phyloP scores from a whole-genome alignment of 495 filamentous ascomycete species.

The Aspergillus sclerotiicarbonarius region DNA sequence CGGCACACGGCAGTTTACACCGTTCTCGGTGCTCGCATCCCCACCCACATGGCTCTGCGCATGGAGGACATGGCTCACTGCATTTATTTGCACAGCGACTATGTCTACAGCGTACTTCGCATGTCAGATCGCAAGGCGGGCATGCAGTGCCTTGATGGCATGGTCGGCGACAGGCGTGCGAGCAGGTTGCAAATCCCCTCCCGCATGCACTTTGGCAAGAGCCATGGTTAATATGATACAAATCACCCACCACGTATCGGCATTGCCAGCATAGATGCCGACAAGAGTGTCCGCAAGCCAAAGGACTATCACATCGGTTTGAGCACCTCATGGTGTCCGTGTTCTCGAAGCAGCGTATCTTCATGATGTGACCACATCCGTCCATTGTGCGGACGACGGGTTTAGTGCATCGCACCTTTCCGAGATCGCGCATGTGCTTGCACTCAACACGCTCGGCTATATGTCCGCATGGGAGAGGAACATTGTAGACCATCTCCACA shows the following conservation, averaged over 20 bases:
- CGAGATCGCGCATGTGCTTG: not conserved
- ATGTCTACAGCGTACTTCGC: slow-evolving; percentile 6
- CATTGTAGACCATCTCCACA: not conserved
- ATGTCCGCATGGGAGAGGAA: slow-evolving; percentile 5
- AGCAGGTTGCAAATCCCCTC: slow-evolving; percentile 1
- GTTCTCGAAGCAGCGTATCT: slow-evolving; percentile 1
- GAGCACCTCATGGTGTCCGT: not conserved
- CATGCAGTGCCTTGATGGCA: slow-evolving; percentile 4
- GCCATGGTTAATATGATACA: not conserved
- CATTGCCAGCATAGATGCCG: slow-evolving; percentile 2
- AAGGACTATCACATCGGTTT: not conserved
- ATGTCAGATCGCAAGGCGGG: slow-evolving; percentile 1
- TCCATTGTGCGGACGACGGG: not conserved
- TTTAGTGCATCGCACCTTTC: not conserved
- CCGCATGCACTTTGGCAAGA: not conserved
- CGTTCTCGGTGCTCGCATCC: slow-evolving; percentile 48
- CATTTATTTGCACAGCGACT: slow-evolving; percentile 45
- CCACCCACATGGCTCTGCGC: slow-evolving; percentile 54
- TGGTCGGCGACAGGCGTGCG: not conserved
- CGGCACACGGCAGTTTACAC: slow-evolving; percentile 59
- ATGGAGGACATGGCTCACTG: slow-evolving; percentile 59
- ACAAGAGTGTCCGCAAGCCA: slow-evolving; percentile 6
- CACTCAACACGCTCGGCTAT: not conserved
- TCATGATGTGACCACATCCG: slow-evolving; percentile 1
- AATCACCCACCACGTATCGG: not conserved